These are phyloP conservation scores for Pseudogymnoascus sp. DNA, from an alignment of 2,329 filamentous ascomycete genomes.

Conservation along the genomic window DNA sequence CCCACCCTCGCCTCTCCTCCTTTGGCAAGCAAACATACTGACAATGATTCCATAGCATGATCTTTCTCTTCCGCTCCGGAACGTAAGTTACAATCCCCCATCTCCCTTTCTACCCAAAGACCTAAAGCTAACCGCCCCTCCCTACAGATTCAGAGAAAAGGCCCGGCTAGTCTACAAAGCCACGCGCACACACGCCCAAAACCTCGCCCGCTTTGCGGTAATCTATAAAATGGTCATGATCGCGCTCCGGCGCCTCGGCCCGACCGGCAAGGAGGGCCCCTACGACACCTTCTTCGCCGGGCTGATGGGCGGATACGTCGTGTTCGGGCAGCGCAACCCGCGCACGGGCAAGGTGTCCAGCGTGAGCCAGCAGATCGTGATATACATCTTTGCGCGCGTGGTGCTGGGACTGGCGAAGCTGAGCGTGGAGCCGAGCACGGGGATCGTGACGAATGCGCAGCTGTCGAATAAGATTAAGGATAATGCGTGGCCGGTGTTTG, in stretches of 20 bases:
- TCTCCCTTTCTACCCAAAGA: background rate
- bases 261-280: conserved; percentile 56
- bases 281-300: conserved; percentile 84
- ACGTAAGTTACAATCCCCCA: conserved; percentile 48
- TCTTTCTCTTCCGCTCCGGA: conserved; percentile 90
- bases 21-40: conserved; percentile 1
- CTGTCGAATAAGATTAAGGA: conserved; percentile 43
- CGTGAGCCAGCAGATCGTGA: conserved; percentile 93
- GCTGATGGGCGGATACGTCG: conserved; percentile 80
- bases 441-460: conserved; percentile 40
- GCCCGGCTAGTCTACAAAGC: conserved; percentile 69
- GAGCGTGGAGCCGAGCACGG: conserved; percentile 58
- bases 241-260: conserved; percentile 55
- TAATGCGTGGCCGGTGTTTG: conserved; percentile 89
- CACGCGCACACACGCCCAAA: conserved; percentile 82
- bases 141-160: conserved; percentile 64
- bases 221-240: conserved; percentile 84
- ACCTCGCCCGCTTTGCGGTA: conserved; percentile 83
- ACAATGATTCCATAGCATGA: conserved; percentile 56
- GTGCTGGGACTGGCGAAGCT: conserved; percentile 76
- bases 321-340: conserved; percentile 65
- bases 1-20: conserved; percentile 1
- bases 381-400: conserved; percentile 94
- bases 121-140: conserved; percentile 8
- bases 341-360: conserved; percentile 64